Evolutionary conservation across 169 alveolate genomes (phyloP).

Genomic region (Besnoitia besnoiti): DNA sequence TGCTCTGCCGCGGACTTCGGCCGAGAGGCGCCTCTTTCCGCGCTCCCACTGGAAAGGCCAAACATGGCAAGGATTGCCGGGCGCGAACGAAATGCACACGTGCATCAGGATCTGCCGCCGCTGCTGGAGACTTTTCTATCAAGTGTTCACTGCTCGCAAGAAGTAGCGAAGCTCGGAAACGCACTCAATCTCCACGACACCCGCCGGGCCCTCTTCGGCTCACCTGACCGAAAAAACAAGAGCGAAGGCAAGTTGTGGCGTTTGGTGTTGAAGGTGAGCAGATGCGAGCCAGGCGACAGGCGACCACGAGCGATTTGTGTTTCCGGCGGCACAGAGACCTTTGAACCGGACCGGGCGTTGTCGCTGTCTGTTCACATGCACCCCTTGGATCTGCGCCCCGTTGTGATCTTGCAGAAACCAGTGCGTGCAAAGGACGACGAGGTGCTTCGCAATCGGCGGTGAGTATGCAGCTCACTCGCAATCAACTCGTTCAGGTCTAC

Average conservation of each 20-base stretch:
- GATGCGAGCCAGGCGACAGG: too few species aligned
- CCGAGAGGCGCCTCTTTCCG: background rate
- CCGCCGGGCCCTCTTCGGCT: background rate
- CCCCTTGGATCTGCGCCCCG: too few species aligned
- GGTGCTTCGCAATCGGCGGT: constrained; percentile 10
- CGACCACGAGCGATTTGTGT: too few species aligned
- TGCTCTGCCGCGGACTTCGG: background rate
- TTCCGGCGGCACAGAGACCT: too few species aligned
- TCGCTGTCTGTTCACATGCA: too few species aligned
- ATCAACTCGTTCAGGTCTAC: too few species aligned
- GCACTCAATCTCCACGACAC: background rate
- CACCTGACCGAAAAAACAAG: background rate
- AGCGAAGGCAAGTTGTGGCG: background rate
- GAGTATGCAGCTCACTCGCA: background rate
- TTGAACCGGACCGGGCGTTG: too few species aligned
- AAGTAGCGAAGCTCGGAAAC: background rate
- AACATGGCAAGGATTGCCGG: background rate
- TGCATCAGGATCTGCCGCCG: background rate
- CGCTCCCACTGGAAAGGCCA: background rate
- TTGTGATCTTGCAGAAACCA: constrained; percentile 6
- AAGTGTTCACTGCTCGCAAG: background rate
- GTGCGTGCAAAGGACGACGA: background rate
- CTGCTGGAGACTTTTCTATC: background rate
- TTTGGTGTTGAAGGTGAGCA: background rate
- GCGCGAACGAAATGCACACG: background rate